phyloP scores from a whole-genome alignment of 768 basidiomycete species.

The Auriculariales sp. region DNA sequence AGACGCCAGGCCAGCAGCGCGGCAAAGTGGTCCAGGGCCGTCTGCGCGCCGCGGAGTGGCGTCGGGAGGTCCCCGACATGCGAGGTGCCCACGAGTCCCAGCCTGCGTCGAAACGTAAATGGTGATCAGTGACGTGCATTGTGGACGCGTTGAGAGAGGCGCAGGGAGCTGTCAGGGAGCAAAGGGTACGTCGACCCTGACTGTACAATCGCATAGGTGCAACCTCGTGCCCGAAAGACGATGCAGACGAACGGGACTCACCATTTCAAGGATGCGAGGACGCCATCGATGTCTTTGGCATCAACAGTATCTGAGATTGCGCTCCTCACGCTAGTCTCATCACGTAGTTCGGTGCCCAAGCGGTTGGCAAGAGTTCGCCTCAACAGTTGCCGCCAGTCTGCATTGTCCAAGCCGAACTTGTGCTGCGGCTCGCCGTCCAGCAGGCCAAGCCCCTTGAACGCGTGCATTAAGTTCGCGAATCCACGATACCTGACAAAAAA shows the following conservation, averaged over 20 bases:
- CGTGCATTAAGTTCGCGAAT: constrained; percentile 58
- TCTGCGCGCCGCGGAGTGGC: constrained; percentile 6
- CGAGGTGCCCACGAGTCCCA: not conserved
- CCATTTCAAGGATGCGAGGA: constrained; percentile 13
- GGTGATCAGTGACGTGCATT: too few species aligned
- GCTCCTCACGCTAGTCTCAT: not conserved
- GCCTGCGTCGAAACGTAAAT: not conserved
- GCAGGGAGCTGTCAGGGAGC: too few species aligned
- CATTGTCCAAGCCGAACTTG: not conserved
- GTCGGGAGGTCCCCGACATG: not conserved
- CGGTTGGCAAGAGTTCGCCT: not conserved
- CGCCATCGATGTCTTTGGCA: constrained; percentile 5
- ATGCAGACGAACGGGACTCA: constrained; percentile 6
- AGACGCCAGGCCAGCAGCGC: constrained; percentile 56
- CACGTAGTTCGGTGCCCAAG: not conserved
- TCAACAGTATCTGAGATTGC: constrained; percentile 1
- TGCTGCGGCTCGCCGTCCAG: constrained; percentile 24
- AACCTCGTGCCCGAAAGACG: too few species aligned
- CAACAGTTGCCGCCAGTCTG: not conserved
- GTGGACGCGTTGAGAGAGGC: too few species aligned
- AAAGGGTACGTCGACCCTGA: too few species aligned
- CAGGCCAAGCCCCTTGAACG: constrained; percentile 57
- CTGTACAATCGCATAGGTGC: too few species aligned
- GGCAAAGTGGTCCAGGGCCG: constrained; percentile 60
- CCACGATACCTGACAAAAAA: constrained; percentile 58